phyloP scores from a whole-genome alignment of 2,329 filamentous ascomycete genomes.

The Diaporthe citri region DNA sequence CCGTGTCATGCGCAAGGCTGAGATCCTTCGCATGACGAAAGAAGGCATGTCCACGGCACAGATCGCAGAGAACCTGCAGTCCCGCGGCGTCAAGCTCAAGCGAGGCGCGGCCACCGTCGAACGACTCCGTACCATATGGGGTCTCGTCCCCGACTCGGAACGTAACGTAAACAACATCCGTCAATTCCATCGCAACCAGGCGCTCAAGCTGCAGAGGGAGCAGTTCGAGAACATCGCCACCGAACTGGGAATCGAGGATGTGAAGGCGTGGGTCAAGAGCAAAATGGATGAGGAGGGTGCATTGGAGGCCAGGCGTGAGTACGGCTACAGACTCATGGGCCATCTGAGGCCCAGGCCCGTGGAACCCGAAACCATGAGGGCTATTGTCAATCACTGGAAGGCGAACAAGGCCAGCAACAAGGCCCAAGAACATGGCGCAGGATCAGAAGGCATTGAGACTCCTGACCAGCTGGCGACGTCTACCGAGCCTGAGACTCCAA shows the following conservation, averaged over 20 bases:
- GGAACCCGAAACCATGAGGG: neutral
- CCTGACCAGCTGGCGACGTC: neutral
- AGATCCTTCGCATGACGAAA: constrained; percentile 37
- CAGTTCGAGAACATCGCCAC: constrained; percentile 37
- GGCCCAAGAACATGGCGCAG: neutral
- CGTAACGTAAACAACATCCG: constrained; percentile 29
- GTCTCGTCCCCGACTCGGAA: constrained; percentile 14
- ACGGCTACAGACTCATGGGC: constrained; percentile 35
- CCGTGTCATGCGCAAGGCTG: constrained; percentile 35
- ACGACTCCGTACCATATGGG: constrained; percentile 33
- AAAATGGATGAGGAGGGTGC: constrained; percentile 35
- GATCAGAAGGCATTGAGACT: neutral
- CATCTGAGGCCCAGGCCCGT: constrained; percentile 20
- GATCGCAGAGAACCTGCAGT: constrained; percentile 33
- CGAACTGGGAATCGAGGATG: constrained; percentile 31
- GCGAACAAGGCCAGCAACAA: neutral
- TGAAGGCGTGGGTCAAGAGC: constrained; percentile 30
- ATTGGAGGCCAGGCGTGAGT: constrained; percentile 21
- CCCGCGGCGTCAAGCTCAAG: constrained; percentile 28
- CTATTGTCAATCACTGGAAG: neutral
- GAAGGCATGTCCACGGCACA: constrained; percentile 27
- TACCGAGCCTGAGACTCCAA: neutral
- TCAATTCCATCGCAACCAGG: constrained; percentile 9
- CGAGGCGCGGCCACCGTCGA: constrained; percentile 32
- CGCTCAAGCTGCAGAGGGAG: constrained; percentile 14